These are phyloP conservation scores for Macroventuria anomochaeta DNA, from an alignment of 2,329 filamentous ascomycete genomes.

Conservation along the genomic window DNA sequence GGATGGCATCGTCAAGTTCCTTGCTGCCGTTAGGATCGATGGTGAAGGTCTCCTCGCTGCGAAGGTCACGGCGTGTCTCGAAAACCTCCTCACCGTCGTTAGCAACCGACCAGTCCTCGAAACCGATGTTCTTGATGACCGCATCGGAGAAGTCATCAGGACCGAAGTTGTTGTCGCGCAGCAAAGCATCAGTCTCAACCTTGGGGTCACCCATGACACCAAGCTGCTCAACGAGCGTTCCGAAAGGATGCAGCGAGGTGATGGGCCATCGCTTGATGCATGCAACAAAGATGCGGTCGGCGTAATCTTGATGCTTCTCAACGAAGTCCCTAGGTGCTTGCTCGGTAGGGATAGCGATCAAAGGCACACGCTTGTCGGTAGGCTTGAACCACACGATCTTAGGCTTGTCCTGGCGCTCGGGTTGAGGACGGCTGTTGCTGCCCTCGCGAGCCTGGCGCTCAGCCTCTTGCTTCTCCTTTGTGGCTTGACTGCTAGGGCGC, in stretches of 20 bases:
- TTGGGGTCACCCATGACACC: constrained; percentile 97
- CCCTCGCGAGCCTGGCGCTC: constrained; percentile 92
- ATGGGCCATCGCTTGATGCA: constrained; percentile 99
- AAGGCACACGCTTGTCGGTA: constrained; percentile 95
- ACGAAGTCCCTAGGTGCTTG: constrained; percentile 98
- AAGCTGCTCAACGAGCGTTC: constrained; percentile 94
- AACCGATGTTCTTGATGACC: constrained; percentile 88
- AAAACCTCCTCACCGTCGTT: constrained; percentile 81
- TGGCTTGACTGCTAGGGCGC: constrained; percentile 95
- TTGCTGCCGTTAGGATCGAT: constrained; percentile 87
- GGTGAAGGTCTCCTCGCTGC: constrained; percentile 85
- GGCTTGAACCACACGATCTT: constrained; percentile 99
- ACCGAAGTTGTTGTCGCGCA: constrained; percentile 98
- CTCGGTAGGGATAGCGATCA: constrained; percentile 98
- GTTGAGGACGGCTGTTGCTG: constrained; percentile 72
- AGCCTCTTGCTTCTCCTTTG: constrained; percentile 98
- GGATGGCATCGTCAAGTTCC: constrained; percentile 90
- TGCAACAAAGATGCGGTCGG: constrained; percentile 96
- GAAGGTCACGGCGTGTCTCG: constrained; percentile 84
- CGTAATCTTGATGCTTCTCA: constrained; percentile 97
- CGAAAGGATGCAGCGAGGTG: constrained; percentile 98
- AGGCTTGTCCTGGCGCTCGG: constrained; percentile 91
- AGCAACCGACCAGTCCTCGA: constrained; percentile 87
- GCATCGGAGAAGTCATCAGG: constrained; percentile 98
- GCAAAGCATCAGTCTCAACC: constrained; percentile 95